Base-by-base conservation (phyloP, 306 rosid genomes). In the Senna tora region DNA sequence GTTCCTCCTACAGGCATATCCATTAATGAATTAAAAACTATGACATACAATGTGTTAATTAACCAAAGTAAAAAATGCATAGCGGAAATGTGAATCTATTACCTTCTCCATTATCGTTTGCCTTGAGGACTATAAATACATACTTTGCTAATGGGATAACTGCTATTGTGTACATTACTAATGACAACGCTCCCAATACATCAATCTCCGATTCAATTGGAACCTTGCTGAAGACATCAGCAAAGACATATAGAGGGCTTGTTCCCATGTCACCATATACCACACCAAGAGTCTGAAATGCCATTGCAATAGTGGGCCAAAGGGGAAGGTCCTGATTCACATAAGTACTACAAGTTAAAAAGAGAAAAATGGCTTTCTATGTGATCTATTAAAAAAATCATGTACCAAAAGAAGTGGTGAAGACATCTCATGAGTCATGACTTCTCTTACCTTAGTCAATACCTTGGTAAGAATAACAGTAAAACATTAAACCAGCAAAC, bases 81-180 rank as follows among this genome's bases (percentile, higher is more conserved):
- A 64, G 15, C 41, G 56, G 50, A 57, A 60, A 62, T 41, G 42
- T 46, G 63, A 71, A 76, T 63, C 15, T 21, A 71, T 54, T 72
- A 89, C 99, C 99, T 89, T 94, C 96, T 43, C 99, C 99, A 72
- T 82, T 94, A 49, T 94, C 99, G 81, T 94, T 94, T 80, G 99
- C 99, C 83, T 87, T 91, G 69, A 94, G 99, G 77, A 91, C 99
- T 51, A 94, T 87, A 68, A 91, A 94, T 61, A 91, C 95, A 78
- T 94, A 91, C 73, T 94, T 94, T 1, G 95, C 92, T 65, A 94
- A 76, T 20, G 99, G 99, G 80, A 94, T 33, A 79, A 94, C 75
- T 28, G 99, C 90, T 76, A 94, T 91, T 56, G 99, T 94, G 78
- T 94, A 89, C 88, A 94, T 89, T 56, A 94, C 90, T 41, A 94